phyloP scores from a whole-genome alignment of 805 yeast genomes.

The Wickerhamiella nectarea region DNA sequence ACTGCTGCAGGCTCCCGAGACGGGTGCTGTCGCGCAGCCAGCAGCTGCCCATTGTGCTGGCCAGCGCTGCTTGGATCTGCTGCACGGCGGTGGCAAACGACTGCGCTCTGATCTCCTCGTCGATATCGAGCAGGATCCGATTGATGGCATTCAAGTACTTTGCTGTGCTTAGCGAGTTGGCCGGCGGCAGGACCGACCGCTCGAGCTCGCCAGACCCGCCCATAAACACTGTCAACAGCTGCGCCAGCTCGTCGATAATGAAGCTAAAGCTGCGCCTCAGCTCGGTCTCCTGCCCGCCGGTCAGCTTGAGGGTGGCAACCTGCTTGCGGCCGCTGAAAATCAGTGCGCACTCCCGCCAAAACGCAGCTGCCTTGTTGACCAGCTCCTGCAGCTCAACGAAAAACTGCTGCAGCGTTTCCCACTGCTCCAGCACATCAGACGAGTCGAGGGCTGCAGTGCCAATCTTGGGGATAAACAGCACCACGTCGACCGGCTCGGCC shows the following conservation, averaged over 20 bases:
- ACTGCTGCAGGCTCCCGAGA: slow-evolving; percentile 30
- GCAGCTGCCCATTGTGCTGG: slow-evolving; percentile 36
- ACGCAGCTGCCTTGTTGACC: slow-evolving; percentile 13
- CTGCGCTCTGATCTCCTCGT: slow-evolving; percentile 28
- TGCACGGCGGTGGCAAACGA: slow-evolving; percentile 9
- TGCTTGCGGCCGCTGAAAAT: slow-evolving; percentile 10
- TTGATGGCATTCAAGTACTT: slow-evolving; percentile 38
- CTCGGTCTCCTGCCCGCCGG: slow-evolving; percentile 8
- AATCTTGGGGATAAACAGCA: slow-evolving; percentile 7
- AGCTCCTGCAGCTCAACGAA: slow-evolving; percentile 13
- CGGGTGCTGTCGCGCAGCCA: slow-evolving; percentile 38
- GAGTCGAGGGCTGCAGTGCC: slow-evolving; percentile 3
- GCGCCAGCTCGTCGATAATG: slow-evolving; percentile 7
- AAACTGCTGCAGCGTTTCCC: slow-evolving; percentile 12
- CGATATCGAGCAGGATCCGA: slow-evolving; percentile 30
- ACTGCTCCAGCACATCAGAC: slow-evolving; percentile 12
- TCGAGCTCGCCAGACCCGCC: slow-evolving; percentile 1
- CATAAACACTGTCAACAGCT: slow-evolving; percentile 6
- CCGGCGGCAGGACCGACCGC: slow-evolving; percentile 36
- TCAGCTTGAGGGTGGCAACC: slow-evolving; percentile 7
- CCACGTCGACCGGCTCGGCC: slow-evolving; percentile 11
- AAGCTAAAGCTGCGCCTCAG: background rate
- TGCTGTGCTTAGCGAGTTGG: slow-evolving; percentile 49
- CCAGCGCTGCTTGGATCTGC: slow-evolving; percentile 30
- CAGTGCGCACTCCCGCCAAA: slow-evolving; percentile 18